A percentile compares a stretch with the other conserved stretches of the same genome.
Conservation (phyloP, 2,329 filamentous ascomycete genomes). For the Lachnellula suecica region DNA sequence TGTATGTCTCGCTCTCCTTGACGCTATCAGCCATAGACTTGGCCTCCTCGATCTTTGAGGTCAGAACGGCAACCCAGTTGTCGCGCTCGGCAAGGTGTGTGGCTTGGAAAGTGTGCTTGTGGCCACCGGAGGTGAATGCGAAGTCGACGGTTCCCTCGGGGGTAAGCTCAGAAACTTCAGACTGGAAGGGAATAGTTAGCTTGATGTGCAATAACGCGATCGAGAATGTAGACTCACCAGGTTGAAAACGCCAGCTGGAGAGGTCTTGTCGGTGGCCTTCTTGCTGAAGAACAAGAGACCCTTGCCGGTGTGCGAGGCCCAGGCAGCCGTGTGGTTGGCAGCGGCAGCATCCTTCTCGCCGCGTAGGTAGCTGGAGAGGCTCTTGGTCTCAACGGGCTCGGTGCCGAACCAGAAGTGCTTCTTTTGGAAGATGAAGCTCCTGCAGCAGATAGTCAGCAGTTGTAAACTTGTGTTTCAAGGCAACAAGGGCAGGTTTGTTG, state of each 20-base stretch:
- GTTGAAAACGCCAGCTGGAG: conserved; percentile 79
- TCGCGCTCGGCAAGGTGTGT: conserved; percentile 73
- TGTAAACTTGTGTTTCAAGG: neutral
- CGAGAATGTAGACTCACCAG: conserved; percentile 58
- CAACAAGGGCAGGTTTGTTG: neutral
- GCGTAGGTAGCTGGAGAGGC: conserved; percentile 76
- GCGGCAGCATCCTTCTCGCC: conserved; percentile 76
- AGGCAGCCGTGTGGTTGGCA: conserved; percentile 78
- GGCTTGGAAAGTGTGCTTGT: conserved; percentile 96
- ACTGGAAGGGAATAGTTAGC: conserved; percentile 35
- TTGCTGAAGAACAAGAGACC: conserved; percentile 84
- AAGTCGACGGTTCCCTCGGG: conserved; percentile 84
- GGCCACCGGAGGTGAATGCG: conserved; percentile 77
- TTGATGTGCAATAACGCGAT: neutral
- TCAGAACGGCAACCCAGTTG: conserved; percentile 85
- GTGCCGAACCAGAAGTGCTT: conserved; percentile 87
- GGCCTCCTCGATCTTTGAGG: conserved; percentile 80
- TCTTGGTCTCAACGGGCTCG: conserved; percentile 71
- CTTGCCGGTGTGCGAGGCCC: conserved; percentile 92
- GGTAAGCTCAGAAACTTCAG: conserved; percentile 59
- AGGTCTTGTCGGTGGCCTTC: conserved; percentile 77
- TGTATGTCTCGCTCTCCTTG: conserved; percentile 81
- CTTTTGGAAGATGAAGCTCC: conserved; percentile 85
- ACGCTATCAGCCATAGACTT: conserved; percentile 76
- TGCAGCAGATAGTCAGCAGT: conserved; percentile 36